A percentile compares a stretch with the other conserved stretches of the same genome.
phyloP scores from a whole-genome alignment of 139 green algal species.

The Bryopsis sp. region DNA sequence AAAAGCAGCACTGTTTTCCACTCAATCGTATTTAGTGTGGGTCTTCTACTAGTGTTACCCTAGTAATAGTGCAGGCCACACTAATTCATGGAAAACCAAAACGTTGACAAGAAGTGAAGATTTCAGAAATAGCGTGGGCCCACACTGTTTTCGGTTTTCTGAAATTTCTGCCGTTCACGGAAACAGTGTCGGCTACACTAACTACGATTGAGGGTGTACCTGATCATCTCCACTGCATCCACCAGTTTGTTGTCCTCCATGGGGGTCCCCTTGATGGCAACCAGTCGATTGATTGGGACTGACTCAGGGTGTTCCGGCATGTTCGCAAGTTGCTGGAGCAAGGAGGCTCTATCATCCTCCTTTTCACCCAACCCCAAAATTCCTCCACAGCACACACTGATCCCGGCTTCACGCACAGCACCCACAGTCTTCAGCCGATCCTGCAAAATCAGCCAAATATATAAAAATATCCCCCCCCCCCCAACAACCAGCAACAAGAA shows the following conservation, averaged over 20 bases:
- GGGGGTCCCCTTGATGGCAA: constrained; percentile 87
- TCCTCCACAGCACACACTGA: constrained; percentile 89
- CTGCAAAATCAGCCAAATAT: too few relatives aligned
- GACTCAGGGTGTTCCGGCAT: constrained; percentile 92
- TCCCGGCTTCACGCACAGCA: constrained; percentile 82
- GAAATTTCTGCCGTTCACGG: too few relatives aligned
- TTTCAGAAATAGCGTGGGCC: neutral
- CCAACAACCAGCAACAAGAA: neutral
- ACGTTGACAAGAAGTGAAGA: neutral
- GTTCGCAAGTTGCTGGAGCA: constrained; percentile 83
- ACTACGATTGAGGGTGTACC: neutral
- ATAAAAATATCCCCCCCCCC: neutral
- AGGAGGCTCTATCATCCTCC: constrained; percentile 64
- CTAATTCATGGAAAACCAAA: too few relatives aligned
- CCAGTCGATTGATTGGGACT: constrained; percentile 95
- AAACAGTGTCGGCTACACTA: too few relatives aligned
- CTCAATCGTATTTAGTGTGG: too few relatives aligned
- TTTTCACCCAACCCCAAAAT: constrained; percentile 90
- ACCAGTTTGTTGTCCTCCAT: constrained; percentile 45
- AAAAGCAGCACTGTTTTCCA: too few relatives aligned
- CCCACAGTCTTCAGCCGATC: constrained; percentile 83
- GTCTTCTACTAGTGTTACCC: too few relatives aligned
- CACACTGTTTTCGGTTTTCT: too few relatives aligned
- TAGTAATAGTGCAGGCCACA: too few relatives aligned
- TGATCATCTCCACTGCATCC: constrained; percentile 5